A percentile compares a stretch with the other conserved stretches of the same genome.
phyloP scores from a whole-genome alignment of 176 grass and related monocot genomes.

The Dactylis glomerata region DNA sequence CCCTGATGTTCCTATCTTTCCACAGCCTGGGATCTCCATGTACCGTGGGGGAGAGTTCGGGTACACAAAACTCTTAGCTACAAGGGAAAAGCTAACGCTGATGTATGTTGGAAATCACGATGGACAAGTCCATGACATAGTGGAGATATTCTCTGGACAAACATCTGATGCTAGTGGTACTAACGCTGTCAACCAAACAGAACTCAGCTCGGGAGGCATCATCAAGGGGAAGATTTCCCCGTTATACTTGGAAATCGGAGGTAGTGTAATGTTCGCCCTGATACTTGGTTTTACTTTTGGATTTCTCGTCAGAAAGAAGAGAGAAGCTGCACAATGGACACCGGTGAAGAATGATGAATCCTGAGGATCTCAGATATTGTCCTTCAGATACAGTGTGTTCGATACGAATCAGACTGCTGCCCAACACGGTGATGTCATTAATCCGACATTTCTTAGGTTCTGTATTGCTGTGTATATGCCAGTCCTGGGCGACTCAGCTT shows the following conservation, averaged over 20 bases:
- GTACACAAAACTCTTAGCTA: constrained; percentile 75
- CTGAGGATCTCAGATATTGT: not conserved
- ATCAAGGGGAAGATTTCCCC: not conserved
- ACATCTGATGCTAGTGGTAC: not conserved
- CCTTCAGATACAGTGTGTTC: not conserved
- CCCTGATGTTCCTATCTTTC: constrained; percentile 64
- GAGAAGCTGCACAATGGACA: constrained; percentile 59
- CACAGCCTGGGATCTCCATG: constrained; percentile 73
- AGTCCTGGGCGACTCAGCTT: not conserved
- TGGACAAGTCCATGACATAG: constrained; percentile 78
- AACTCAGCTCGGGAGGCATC: constrained; percentile 15
- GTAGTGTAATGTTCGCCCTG: constrained; percentile 36
- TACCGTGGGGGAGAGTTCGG: constrained; percentile 84
- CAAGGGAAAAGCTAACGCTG: constrained; percentile 69
- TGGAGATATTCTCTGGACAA: constrained; percentile 74
- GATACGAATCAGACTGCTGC: not conserved
- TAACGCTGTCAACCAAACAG: not conserved
- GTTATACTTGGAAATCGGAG: constrained; percentile 42
- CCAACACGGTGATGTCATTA: too few species aligned
- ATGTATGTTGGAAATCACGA: constrained; percentile 90
- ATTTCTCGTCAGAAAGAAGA: constrained; percentile 51
- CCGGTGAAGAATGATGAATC: constrained; percentile 74
- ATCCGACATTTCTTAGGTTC: too few species aligned
- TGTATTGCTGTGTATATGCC: not conserved
- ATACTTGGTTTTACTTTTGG: constrained; percentile 60